Evolutionary conservation across 495 filamentous ascomycete species (phyloP).

Genomic region (Penicillium canariense): DNA sequence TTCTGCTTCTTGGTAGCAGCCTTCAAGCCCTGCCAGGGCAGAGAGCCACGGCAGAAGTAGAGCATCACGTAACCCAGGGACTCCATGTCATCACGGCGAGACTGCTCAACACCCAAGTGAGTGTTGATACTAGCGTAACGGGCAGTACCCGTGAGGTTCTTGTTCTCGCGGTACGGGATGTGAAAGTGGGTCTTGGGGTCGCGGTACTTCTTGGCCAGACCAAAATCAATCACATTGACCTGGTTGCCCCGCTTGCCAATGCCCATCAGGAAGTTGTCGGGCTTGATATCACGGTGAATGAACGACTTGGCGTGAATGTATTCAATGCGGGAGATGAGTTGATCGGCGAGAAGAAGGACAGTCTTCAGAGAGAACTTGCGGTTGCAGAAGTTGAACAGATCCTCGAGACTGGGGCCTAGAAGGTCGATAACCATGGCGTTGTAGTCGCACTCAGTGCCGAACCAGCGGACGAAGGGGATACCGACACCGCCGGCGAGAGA

Average conservation of each 20-base stretch:
- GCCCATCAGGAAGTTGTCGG: conserved; percentile 99
- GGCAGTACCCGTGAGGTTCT: conserved; percentile 98
- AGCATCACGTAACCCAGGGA: conserved; percentile 99
- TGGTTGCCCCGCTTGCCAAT: conserved; percentile 99
- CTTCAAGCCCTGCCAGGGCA: conserved; percentile 99
- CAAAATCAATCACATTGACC: conserved; percentile 99
- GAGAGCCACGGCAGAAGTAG: conserved; percentile 98
- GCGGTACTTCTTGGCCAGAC: conserved; percentile 99
- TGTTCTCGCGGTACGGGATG: conserved; percentile 99
- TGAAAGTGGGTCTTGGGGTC: conserved; percentile 99
- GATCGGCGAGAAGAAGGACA: conserved; percentile 95
- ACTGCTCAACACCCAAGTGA: conserved; percentile 98
- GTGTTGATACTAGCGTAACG: conserved; percentile 99
- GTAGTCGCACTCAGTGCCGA: conserved; percentile 99
- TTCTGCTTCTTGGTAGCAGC: conserved; percentile 99
- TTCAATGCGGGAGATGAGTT: conserved; percentile 98
- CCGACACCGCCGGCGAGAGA: conserved; percentile 97
- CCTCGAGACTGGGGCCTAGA: conserved; percentile 94
- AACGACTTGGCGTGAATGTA: conserved; percentile 99
- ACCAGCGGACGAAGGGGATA: conserved; percentile 99
- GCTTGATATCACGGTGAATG: conserved; percentile 99
- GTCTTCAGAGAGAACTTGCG: conserved; percentile 99
- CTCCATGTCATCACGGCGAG: conserved; percentile 99
- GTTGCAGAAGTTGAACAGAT: conserved; percentile 99
- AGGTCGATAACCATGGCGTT: conserved; percentile 99